Conservation (phyloP, 441 rosid species). For the Pelargonium fulgidum region DNA sequence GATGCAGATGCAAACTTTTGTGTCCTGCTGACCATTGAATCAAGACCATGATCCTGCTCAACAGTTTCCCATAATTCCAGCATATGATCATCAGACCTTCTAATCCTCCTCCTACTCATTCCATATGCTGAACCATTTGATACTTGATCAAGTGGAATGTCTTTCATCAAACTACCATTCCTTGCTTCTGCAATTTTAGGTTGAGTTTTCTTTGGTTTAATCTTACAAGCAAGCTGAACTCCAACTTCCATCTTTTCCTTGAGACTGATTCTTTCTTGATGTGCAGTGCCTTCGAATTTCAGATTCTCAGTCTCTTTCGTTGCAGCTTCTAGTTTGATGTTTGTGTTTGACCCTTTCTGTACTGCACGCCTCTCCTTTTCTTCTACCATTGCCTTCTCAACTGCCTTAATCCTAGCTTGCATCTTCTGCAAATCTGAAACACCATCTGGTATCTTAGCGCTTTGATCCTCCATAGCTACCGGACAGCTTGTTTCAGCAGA, state of each 20-base stretch:
- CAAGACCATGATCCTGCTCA: slow-evolving; percentile 28
- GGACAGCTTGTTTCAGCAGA: slow-evolving; percentile 24
- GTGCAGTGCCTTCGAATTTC: slow-evolving; percentile 16
- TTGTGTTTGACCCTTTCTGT: slow-evolving; percentile 30
- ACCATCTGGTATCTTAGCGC: slow-evolving; percentile 29
- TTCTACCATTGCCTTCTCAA: slow-evolving; percentile 53
- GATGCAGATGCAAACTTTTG: slow-evolving; percentile 23
- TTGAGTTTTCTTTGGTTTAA: slow-evolving; percentile 31
- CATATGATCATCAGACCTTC: slow-evolving; percentile 39
- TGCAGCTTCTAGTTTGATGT: slow-evolving; percentile 25
- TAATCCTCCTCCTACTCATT: slow-evolving; percentile 38
- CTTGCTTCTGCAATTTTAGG: slow-evolving; percentile 32
- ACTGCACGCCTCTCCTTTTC: slow-evolving; percentile 36
- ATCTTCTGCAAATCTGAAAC: slow-evolving; percentile 61
- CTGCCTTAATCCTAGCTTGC: slow-evolving; percentile 54
- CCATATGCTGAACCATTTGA: slow-evolving; percentile 45
- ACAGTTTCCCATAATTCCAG: slow-evolving; percentile 56
- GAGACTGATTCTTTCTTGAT: slow-evolving; percentile 15
- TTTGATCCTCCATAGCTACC: slow-evolving; percentile 21
- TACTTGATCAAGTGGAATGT: slow-evolving; percentile 80
- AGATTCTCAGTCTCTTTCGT: slow-evolving; percentile 17
- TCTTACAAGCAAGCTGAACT: slow-evolving; percentile 28
- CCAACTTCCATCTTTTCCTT: slow-evolving; percentile 32
- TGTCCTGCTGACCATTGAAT: slow-evolving; percentile 23
- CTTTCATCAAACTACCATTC: slow-evolving; percentile 58